Evolutionary conservation across 331 rosid genomes (phyloP), one percentile per base, ranked within the genome.

Genomic region (Rhamnella rubrinervis): DNA sequence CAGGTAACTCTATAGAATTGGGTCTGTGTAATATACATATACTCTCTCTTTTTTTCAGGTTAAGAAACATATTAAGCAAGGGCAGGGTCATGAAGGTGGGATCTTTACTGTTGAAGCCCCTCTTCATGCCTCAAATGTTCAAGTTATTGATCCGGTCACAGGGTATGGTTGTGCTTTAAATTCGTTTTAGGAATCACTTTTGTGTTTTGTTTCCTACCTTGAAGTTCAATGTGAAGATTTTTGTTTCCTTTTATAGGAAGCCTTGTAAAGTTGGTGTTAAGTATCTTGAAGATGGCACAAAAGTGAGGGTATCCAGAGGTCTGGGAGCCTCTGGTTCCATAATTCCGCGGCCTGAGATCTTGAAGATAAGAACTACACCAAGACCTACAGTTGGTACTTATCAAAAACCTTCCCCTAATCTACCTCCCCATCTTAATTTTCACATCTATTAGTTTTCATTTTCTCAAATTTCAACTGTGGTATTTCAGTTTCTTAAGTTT

Each of bases 61-160:
- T 28, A 88, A 92, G 85, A 93, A 90, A 77, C 98, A 93, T 73
- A 90, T 93, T 47, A 90, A 90, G 75, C 97, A 90, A 85, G 98
- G 97, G 37, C 96, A 86, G 74, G 97, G 98, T 19, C 96, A 90
- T 61, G 98, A 93, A 81, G 97, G 98, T 50, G 96, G 98, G 26
- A 92, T 92, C 55, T 92, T 92, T 76, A 64, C 92, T 0, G 96
- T 92, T 17, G 97, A 92, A 84, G 98, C 96, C 49, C 96, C 96
- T 23, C 61, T 93, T 38, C 98, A 93, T 74, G 96, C 73, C 63
- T 90, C 96, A 21, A 93, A 93, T 63, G 96, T 93, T 59, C 96
- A 90, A 74, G 89, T 88, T 75, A 6, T 90, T 84, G 98, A 93
- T 68, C 96, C 96, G 53, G 88, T 77, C 21, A 93, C 96, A 2